Evolutionary conservation across 2,329 filamentous ascomycete genomes (phyloP), one percentile per base, ranked within the genome.

Genomic region (Geoglossum cookeanum): DNA sequence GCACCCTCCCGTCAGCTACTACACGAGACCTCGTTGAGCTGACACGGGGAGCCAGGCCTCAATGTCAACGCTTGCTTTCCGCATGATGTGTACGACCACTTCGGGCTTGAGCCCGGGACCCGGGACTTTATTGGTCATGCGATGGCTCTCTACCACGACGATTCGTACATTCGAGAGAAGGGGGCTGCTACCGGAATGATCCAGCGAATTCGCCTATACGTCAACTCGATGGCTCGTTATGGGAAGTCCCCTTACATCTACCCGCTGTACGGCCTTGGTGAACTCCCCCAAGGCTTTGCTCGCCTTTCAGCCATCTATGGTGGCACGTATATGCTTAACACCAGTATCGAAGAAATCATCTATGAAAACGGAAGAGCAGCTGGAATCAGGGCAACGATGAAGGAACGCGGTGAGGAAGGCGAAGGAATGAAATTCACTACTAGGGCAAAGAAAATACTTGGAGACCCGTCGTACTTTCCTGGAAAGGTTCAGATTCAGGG

Each of bases 221-320:
- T 91, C 64, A 95, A 95, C 79, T 96, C 90, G 33, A 94, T 98
- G 73, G 88, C 90, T 56, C 83, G 91, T 61, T 97, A 97, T 72
- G 92, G 92, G 72, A 97, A 96, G 74, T 97, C 90, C 11, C 94
- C 92, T 51, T 98, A 97, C 77, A 97, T 98, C 75, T 98, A 98
- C 78, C 94, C 92, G 54, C 83, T 97, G 35, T 98, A 98, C 74
- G 92, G 92, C 61, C 82, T 98, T 55, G 92, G 87, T 69, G 92
- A 98, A 75, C 84, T 98, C 58, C 94, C 92, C 39, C 92, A 98
- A 74, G 91, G 91, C 59, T 98, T 98, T 67, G 92, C 92, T 61
- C 90, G 92, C 71, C 80, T 98, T 57, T 96, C 90, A 45, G 92
- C 92, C 70, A 97, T 98, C 72, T 97, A 98, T 69, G 92, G 92